Evolutionary conservation across 371 early-diverging fungal genomes (phyloP).

Genomic region (Actinomortierella wolfii): DNA sequence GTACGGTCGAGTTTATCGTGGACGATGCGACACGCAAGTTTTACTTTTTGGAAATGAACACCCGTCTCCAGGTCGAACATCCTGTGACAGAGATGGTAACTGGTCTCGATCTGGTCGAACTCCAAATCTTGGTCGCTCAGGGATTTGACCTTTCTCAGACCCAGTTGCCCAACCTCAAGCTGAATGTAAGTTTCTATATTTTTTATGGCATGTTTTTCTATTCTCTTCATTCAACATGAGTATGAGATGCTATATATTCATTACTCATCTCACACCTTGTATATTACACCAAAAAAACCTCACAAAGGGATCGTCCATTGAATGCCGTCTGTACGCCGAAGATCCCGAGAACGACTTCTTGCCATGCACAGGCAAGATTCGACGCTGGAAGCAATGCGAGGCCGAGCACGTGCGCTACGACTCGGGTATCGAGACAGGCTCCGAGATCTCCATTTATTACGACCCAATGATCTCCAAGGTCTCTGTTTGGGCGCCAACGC

Average conservation of each 20-base stretch:
- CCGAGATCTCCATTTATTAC: constrained; percentile 80
- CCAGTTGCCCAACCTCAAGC: constrained; percentile 47
- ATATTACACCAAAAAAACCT: too few relatives aligned
- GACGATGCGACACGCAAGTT: constrained; percentile 69
- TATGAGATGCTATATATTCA: not conserved
- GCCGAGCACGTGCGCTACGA: constrained; percentile 66
- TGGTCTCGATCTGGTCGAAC: constrained; percentile 93
- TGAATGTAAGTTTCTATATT: constrained; percentile 48
- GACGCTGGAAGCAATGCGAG: constrained; percentile 43
- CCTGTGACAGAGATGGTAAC: constrained; percentile 95
- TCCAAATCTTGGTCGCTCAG: constrained; percentile 75
- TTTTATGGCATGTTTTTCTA: too few relatives aligned
- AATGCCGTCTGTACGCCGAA: constrained; percentile 85
- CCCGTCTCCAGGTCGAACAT: constrained; percentile 92
- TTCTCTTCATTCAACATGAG: not conserved
- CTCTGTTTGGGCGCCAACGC: constrained; percentile 81
- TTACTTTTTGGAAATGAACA: constrained; percentile 87
- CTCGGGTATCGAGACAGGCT: constrained; percentile 71
- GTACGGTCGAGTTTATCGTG: constrained; percentile 88
- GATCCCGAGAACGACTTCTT: constrained; percentile 70
- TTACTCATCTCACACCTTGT: too few relatives aligned
- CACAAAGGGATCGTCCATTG: constrained; percentile 88
- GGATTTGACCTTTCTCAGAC: constrained; percentile 48
- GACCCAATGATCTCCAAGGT: constrained; percentile 90
- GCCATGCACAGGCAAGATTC: constrained; percentile 48